These are phyloP conservation scores for Pythium graminicola DNA, from an alignment of 352 stramenopile genomes.

Conservation along the genomic window DNA sequence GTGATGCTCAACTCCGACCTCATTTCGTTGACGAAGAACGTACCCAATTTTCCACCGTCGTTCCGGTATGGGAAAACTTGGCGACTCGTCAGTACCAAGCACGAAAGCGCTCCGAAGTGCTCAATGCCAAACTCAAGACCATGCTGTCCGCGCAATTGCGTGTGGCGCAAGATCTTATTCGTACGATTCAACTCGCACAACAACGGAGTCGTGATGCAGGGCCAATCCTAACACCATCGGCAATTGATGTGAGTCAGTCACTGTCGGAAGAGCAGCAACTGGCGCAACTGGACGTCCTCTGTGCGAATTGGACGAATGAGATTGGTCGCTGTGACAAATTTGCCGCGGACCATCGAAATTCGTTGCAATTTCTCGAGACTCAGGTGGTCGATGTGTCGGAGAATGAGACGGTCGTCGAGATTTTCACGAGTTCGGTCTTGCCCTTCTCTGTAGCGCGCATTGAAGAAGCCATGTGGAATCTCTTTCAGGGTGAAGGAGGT, in stretches of 20 bases:
- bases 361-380: constrained; percentile 1
- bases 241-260: not conserved
- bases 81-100: constrained; percentile 21
- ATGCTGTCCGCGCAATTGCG: constrained; percentile 3
- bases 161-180: constrained; percentile 8
- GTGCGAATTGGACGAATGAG: not conserved
- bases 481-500: constrained; percentile 1
- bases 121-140: constrained; percentile 13
- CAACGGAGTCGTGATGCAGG: not conserved
- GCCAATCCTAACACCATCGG: not conserved
- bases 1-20: constrained; percentile 5
- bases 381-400: not conserved
- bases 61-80: constrained; percentile 23
- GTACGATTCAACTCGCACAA: constrained; percentile 5
- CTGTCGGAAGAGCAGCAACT: not conserved
- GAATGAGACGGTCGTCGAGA: not conserved
- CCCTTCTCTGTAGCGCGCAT: not conserved
- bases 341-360: not conserved
- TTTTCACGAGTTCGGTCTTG: constrained; percentile 10
- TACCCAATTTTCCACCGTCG: constrained; percentile 4
- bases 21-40: constrained; percentile 8
- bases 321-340: not conserved
- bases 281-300: not conserved
- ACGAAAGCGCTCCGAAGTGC: constrained; percentile 7
- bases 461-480: constrained; percentile 3